A percentile compares a stretch with the other conserved stretches of the same genome.
Evolutionary conservation across 2,329 filamentous ascomycete species (phyloP).

Genomic region (Lachnellula occidentalis): DNA sequence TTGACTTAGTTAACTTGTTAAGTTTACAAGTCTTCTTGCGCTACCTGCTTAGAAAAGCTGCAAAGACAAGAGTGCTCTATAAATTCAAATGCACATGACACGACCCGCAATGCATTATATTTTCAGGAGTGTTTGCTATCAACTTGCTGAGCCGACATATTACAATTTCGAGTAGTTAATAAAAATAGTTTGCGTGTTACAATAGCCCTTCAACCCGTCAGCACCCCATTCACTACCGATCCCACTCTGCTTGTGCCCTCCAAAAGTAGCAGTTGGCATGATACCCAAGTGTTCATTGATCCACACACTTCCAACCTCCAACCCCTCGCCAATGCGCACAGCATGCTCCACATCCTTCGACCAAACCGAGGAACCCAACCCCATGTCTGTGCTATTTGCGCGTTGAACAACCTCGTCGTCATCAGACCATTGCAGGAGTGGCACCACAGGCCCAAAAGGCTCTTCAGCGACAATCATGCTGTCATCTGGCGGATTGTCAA

Average conservation of each 20-base stretch:
- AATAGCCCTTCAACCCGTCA: constrained; percentile 15
- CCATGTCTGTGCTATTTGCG: constrained; percentile 61
- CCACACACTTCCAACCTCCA: constrained; percentile 58
- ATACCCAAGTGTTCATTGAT: constrained; percentile 49
- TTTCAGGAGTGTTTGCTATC: too few relatives aligned
- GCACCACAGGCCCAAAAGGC: constrained; percentile 56
- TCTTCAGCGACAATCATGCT: constrained; percentile 52
- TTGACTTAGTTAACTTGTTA: too few relatives aligned
- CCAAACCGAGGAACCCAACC: constrained; percentile 56
- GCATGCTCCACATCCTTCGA: too few relatives aligned
- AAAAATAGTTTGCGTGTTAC: too few relatives aligned
- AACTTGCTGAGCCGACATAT: too few relatives aligned
- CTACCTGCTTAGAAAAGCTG: too few relatives aligned
- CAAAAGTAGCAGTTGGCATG: constrained; percentile 36
- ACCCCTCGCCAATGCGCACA: constrained; percentile 44
- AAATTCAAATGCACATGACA: too few relatives aligned
- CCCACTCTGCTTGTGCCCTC: constrained; percentile 31
- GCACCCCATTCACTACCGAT: constrained; percentile 25
- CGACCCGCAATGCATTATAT: too few relatives aligned
- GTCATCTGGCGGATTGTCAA: constrained; percentile 51
- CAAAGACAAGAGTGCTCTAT: too few relatives aligned
- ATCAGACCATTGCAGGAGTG: constrained; percentile 45
- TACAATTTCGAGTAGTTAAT: too few relatives aligned
- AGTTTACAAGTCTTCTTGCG: too few relatives aligned
- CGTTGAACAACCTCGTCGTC: constrained; percentile 54